Base-by-base conservation (phyloP, 2,329 filamentous ascomycete genomes). In the Penicillium thymicola region DNA sequence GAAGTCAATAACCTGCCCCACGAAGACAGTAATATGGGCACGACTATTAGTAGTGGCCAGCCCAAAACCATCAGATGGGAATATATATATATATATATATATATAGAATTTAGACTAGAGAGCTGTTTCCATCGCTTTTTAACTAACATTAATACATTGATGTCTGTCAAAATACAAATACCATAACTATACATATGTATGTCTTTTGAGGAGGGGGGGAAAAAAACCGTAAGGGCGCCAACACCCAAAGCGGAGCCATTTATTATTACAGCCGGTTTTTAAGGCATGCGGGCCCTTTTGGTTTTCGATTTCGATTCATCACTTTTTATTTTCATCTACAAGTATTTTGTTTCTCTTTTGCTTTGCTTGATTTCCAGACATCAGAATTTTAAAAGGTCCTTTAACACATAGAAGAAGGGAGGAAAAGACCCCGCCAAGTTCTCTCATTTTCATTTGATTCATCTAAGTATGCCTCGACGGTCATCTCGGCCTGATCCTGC, bases 401-500 rank as follows among this genome's bases (percentile, higher is more conserved):
- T 9, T 16, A 5, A 27, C 2, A 9, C 6, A 28, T 46, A 55
- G 48, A 28, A 34, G 34, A 21, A 34, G 14, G 23, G 10, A 23
- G 30, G 51, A 23, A 21, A 40, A 47, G 7, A 8, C 5, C 6
- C n/a, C 18, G 11, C 36, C 21, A 16, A 49, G 27, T 42, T 11
- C 11, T 7, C 25, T 41, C 38, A 30, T 25, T 43, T 43, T 7
- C 32, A 18, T 54, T 60, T 37, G 49, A 47, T 21, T 45, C 18
- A 34, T 55, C 37, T 44, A 48, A 61, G 34, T 53, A 73, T 75
- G 74, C 60, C 71, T 70, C 69, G 70, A 65, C 62, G 70, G 68
- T 72, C 74, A 54, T 70, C 68, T 70, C 69, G 70, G 69, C 59
- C 73, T 69, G 67, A 64, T 69, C 68, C 62, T 67, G 69, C 58